A percentile compares a stretch with the other conserved stretches of the same genome.
Evolutionary conservation across 495 filamentous ascomycete species (phyloP).

Genomic region (Opeltia flavorubescens): DNA sequence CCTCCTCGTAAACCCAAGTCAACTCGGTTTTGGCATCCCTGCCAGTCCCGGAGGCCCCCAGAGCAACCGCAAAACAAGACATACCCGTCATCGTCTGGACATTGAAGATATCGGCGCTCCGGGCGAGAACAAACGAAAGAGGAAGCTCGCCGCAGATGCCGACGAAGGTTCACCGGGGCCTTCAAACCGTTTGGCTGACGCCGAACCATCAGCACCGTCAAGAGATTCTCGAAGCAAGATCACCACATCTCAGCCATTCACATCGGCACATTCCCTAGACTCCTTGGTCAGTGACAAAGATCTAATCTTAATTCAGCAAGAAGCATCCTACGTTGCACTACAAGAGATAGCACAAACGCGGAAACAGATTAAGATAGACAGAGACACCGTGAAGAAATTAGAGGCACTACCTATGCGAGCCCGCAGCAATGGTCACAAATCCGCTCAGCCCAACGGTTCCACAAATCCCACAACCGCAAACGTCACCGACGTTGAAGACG

Average conservation of each 20-base stretch:
- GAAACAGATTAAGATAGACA: slow-evolving; percentile 18
- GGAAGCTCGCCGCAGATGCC: slow-evolving; percentile 49
- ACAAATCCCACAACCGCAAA: slow-evolving; percentile 29
- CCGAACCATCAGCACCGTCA: slow-evolving; percentile 11
- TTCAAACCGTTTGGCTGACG: slow-evolving; percentile 29
- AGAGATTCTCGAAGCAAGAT: slow-evolving; percentile 19
- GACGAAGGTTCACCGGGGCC: slow-evolving; percentile 56
- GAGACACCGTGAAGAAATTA: slow-evolving; percentile 9
- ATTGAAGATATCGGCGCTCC: slow-evolving; percentile 59
- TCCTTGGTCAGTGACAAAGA: slow-evolving; percentile 93
- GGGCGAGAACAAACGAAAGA: slow-evolving; percentile 66
- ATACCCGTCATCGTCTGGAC: slow-evolving; percentile 68
- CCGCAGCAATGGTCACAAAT: background rate
- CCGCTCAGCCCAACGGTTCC: slow-evolving; percentile 17
- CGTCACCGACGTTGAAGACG: slow-evolving; percentile 32
- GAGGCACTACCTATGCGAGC: slow-evolving; percentile 13
- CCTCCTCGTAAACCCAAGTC: slow-evolving; percentile 78
- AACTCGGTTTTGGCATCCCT: slow-evolving; percentile 73
- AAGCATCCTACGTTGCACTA: slow-evolving; percentile 52
- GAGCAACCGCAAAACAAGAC: slow-evolving; percentile 67
- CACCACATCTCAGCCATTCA: slow-evolving; percentile 25
- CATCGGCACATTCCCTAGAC: slow-evolving; percentile 61
- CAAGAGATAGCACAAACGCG: slow-evolving; percentile 39
- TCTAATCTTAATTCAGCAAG: slow-evolving; percentile 58
- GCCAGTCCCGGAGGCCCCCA: slow-evolving; percentile 69